Base-by-base conservation (phyloP, 2,329 filamentous ascomycete genomes). In the Cryoendolithus antarcticus region DNA sequence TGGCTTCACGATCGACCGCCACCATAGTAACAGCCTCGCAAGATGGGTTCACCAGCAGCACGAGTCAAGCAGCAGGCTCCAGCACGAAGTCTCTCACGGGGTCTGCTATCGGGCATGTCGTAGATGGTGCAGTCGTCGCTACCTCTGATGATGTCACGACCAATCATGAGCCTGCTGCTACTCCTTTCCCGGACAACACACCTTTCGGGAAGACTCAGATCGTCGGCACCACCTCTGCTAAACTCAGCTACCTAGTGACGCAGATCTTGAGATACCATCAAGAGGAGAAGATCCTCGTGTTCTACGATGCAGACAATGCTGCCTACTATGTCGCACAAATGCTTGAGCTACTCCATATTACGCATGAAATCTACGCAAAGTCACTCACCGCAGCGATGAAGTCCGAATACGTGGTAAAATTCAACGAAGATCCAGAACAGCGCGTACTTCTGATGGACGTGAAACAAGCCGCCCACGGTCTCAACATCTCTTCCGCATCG, bases 361-460 rank as follows among this genome's bases (percentile, higher is more conserved):
- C 74, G 28, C 75, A 77, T 46, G 69, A 77, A 12, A 77, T 79
- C 36, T 86, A 86, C 49, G 75, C 80, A 9, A 76, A 75, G 48
- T 67, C 68, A 1, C 62, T 86, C 2, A 69, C 71, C 1, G 67
- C 74, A 1, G 66, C 71, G 9, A 70, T 75, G 4, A 75, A 83
- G 41, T 75, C 81, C 0, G 74, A 81, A 51, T 93, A 94, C 52
- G 74, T 95, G 1, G 74, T 77, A 1, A 73, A 78, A 0, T 95
- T 95, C 61, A 85, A 88, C 45, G 65, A 78, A 32, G 77, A 75
- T 11, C 62, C 70, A 0, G 71, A 72, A 6, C 77, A 88, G 40
- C 74, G 84, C 4, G 85, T 95, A 0, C 65, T 95, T 2, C 69
- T 95, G 1, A 94, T 95, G 81, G 86, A 94, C 53, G 74, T 95